Evolutionary conservation across 805 yeast genomes (phyloP), one percentile per base, ranked within the genome.

Genomic region (Suhomyces tanzawaensis): DNA sequence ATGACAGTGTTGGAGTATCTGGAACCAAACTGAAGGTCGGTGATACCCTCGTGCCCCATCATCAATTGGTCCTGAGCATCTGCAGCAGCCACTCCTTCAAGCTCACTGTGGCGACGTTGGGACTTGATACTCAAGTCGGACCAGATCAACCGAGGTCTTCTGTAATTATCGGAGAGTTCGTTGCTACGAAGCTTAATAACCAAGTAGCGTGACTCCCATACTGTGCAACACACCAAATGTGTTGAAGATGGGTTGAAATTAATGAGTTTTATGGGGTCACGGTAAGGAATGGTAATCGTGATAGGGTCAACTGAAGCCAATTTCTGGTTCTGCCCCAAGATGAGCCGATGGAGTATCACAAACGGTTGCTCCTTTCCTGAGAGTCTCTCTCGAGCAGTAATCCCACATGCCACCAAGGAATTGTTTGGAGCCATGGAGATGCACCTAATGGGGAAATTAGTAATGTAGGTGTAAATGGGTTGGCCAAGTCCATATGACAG

Each of bases 31-130:
- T 76, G 74, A 5, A 86, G 62, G 45, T 81, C 85, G 0, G 98
- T 91, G 26, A 91, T 86, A 2, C 97, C 97, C 55, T 90, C 97
- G 40, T 86, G 79, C 44, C 86, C 95, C 47, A 84, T 62, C 69
- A 64, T 63, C 29, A 58, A 44, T 27, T 56, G 59, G 11, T 40
- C 50, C 23, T 56, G 59, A 6, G 40, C 50, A 11, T 45, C 48
- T 6, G 32, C 32, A 19, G 14, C 21, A 4, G 12, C 11, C 3
- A 9, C 29, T 7, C 41, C 47, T 2, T 37, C 42, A 3, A 46
- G 47, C 11, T 47, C 46, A 15, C 48, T 42, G 32, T 44, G 43
- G 4, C 37, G 36, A 3, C 39, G 33, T 26, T 46, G 41, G 26
- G 44, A 29, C 39, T 31, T 41, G 32, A 35, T 49, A 27, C 44